Conservation (phyloP, 2,329 filamentous ascomycete genomes). For the Cordyceps farinosa region DNA sequence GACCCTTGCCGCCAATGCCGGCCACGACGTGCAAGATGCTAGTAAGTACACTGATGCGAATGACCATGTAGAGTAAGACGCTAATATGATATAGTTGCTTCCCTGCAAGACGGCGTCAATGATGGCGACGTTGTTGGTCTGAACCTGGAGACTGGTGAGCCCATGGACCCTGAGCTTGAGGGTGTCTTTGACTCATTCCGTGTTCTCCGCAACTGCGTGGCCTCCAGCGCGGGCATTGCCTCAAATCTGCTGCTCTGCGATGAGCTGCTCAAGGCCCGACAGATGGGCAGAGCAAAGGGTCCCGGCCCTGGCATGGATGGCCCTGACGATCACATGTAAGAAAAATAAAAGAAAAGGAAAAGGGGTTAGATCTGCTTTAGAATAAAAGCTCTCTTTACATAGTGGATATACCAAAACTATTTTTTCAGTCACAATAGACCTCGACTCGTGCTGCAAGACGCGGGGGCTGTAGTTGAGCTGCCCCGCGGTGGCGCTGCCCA, state of each 20-base stretch:
- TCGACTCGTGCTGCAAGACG: background rate
- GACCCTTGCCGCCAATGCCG: constrained; percentile 91
- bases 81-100: constrained; percentile 59
- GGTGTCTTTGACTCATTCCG: constrained; percentile 96
- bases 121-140: constrained; percentile 85
- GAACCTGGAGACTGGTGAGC: constrained; percentile 79
- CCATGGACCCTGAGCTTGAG: constrained; percentile 91
- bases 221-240: constrained; percentile 90
- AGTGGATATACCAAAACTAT: constrained; percentile 23
- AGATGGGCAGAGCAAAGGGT: constrained; percentile 72
- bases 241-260: constrained; percentile 94
- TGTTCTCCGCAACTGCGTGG: constrained; percentile 87
- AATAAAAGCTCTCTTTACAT: constrained; percentile 32
- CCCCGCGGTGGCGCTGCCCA: constrained; percentile 27
- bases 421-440: background rate
- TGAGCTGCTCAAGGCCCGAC: constrained; percentile 93
- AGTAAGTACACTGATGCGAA: constrained; percentile 52
- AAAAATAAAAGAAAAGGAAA: constrained; percentile 26
- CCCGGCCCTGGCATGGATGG: constrained; percentile 64
- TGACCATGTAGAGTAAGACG: background rate
- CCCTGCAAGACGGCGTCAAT: constrained; percentile 77
- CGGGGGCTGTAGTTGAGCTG: background rate
- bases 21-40: constrained; percentile 94
- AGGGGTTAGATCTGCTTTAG: constrained; percentile 35
- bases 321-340: constrained; percentile 49